Evolutionary conservation across 2,329 filamentous ascomycete genomes (phyloP).

Genomic region (Leptodontidium sp.): DNA sequence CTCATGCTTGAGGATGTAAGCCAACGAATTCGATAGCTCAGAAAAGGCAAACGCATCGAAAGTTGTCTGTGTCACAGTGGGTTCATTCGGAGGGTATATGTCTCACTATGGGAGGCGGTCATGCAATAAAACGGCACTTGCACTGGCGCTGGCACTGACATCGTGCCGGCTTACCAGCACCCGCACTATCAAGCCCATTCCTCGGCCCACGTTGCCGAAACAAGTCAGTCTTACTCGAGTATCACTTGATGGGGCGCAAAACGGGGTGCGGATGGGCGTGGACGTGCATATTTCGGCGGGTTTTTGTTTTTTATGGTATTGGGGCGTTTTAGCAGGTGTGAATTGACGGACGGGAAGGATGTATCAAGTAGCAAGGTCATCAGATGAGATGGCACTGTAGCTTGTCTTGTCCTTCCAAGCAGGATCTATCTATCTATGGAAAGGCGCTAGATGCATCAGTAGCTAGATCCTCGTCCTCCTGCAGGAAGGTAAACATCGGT

Average conservation of each 20-base stretch:
- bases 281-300: background rate
- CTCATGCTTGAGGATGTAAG: background rate
- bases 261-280: background rate
- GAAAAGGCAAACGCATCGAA: background rate
- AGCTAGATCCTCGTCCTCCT: background rate
- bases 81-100: background rate
- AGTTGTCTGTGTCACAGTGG: too few species aligned
- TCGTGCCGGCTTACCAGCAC: background rate
- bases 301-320: background rate
- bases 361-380: background rate
- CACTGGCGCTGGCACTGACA: background rate
- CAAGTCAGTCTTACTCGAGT: background rate
- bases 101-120: background rate
- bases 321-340: too few species aligned
- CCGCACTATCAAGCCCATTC: background rate
- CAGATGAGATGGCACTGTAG: background rate
- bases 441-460: background rate
- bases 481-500: background rate
- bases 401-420: background rate
- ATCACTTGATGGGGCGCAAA: background rate
- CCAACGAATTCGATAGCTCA: slow-evolving; percentile 12
- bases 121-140: slow-evolving; percentile 7
- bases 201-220: slow-evolving; percentile 15
- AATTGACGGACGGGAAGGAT: background rate
- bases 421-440: background rate